Conservation (phyloP, 495 filamentous ascomycete species). For the Darksidea phi region DNA sequence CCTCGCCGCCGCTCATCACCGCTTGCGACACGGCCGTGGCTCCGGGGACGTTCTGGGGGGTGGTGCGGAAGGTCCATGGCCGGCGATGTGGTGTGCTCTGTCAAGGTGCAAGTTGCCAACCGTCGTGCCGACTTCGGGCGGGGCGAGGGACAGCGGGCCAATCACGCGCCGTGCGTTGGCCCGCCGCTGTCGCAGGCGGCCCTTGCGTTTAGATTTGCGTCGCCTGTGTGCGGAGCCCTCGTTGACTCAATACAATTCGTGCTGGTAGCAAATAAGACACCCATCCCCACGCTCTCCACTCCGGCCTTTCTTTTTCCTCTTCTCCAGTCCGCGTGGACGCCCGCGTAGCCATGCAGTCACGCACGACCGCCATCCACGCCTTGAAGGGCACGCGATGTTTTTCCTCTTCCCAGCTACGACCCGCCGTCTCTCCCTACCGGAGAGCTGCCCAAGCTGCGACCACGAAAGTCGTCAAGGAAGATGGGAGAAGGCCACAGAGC, state of each 20-base stretch:
- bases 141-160: background rate
- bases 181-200: background rate
- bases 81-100: background rate
- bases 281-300: slow-evolving; percentile 17
- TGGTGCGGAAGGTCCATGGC: background rate
- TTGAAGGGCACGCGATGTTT: slow-evolving; percentile 27
- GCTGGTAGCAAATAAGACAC: slow-evolving; percentile 13
- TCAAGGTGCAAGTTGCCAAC: background rate
- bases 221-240: background rate
- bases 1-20: slow-evolving; percentile 34
- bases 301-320: background rate
- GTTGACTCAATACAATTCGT: slow-evolving; percentile 9
- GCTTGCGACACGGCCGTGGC: slow-evolving; percentile 25
- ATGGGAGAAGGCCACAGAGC: slow-evolving; percentile 36
- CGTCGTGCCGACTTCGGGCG: slow-evolving; percentile 5
- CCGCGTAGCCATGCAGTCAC: slow-evolving; percentile 15
- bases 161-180: background rate
- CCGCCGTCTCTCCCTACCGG: slow-evolving; percentile 43
- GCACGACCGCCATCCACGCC: slow-evolving; percentile 20
- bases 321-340: slow-evolving; percentile 14
- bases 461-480: slow-evolving; percentile 31
- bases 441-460: slow-evolving; percentile 31
- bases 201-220: background rate
- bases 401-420: slow-evolving; percentile 31
- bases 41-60: slow-evolving; percentile 23